Evolutionary conservation across 2,329 filamentous ascomycete species (phyloP).

Genomic region (Didymella segeticola): DNA sequence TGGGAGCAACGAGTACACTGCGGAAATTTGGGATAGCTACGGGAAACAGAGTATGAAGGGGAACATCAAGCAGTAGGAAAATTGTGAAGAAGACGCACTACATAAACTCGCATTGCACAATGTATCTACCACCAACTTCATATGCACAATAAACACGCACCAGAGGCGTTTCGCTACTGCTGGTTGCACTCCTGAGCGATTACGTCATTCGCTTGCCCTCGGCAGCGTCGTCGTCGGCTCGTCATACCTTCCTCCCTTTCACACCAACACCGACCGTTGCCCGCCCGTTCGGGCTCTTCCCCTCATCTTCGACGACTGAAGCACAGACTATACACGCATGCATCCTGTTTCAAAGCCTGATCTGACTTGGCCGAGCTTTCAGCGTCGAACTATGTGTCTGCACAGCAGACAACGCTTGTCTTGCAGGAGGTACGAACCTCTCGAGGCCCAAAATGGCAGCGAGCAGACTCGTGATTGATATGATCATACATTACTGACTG

Average conservation of each 20-base stretch:
- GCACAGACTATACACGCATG: not conserved
- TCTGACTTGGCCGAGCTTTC: not conserved
- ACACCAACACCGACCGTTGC: not conserved
- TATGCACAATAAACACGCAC: not conserved
- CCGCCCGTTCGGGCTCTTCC: not conserved
- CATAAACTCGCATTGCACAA: too few species aligned
- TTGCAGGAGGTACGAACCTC: not conserved
- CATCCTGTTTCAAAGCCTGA: not conserved
- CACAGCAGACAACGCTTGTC: not conserved
- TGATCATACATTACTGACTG: not conserved
- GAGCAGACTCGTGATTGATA: not conserved
- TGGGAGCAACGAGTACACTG: constrained; percentile 25
- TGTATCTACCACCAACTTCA: too few species aligned
- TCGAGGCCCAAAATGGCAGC: not conserved
- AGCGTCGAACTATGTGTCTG: not conserved
- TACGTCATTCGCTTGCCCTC: not conserved
- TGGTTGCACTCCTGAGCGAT: not conserved
- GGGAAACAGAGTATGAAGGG: constrained; percentile 44
- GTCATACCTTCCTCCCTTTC: constrained; percentile 3
- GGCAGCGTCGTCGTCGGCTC: not conserved
- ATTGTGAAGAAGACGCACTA: not conserved
- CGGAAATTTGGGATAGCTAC: constrained; percentile 43
- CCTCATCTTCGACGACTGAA: not conserved
- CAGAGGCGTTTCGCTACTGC: not conserved
- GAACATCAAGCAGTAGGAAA: constrained; percentile 29